Conservation (phyloP, 1,284 basidiomycete genomes). For the Cystobasidium pallidum region DNA sequence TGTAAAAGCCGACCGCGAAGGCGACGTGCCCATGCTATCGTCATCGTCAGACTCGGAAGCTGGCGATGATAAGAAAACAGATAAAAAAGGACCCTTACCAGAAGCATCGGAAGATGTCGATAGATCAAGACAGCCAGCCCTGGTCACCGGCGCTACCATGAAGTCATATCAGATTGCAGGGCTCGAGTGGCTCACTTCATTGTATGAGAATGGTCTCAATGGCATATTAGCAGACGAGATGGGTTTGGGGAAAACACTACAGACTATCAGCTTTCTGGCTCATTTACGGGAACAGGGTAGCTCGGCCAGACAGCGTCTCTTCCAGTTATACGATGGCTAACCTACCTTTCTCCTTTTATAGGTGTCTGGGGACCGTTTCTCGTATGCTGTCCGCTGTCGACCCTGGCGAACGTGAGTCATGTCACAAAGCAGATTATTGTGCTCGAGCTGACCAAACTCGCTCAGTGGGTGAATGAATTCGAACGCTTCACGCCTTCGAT, state of each 20-base stretch:
- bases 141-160: conserved; percentile 68
- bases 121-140: conserved; percentile 34
- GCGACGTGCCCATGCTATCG: conserved; percentile 20
- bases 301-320: no score
- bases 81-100: conserved; percentile 25
- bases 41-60: conserved; percentile 28
- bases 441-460: background rate
- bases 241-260: conserved; percentile 76
- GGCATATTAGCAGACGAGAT: conserved; percentile 76
- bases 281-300: conserved; percentile 63
- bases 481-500: conserved; percentile 69
- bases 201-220: conserved; percentile 85
- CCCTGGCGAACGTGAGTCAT: conserved; percentile 59
- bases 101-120: conserved; percentile 41
- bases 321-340: no score
- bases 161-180: conserved; percentile 94
- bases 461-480: conserved; percentile 79
- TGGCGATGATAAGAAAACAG: conserved; percentile 30
- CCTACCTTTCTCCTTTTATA: conserved; percentile 62
- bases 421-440: no score
- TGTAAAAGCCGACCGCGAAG: conserved; percentile 13
- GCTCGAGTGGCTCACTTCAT: conserved; percentile 89
- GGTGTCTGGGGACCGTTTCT: conserved; percentile 97
- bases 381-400: conserved; percentile 64
- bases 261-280: conserved; percentile 88